Conservation (phyloP, 495 filamentous ascomycete genomes). For the Venustampulla echinocandica region DNA sequence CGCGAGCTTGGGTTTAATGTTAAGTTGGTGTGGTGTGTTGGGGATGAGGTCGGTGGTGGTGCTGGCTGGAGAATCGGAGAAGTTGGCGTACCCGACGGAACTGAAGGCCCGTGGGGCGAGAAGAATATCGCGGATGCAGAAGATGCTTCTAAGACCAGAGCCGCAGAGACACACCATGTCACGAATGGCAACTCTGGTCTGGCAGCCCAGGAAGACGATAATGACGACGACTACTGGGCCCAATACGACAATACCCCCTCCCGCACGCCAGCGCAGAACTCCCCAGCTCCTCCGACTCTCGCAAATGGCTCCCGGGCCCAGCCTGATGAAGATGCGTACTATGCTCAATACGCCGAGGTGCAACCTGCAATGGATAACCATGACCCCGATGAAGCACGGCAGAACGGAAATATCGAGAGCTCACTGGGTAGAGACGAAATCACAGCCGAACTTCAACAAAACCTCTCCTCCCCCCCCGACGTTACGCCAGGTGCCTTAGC, state of each 20-base stretch:
- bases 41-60: conserved; percentile 56
- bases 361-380: conserved; percentile 88
- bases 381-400: conserved; percentile 58
- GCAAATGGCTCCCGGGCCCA: conserved; percentile 69
- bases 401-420: conserved; percentile 18
- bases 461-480: conserved; percentile 9
- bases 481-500: conserved; percentile 4
- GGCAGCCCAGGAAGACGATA: conserved; percentile 47
- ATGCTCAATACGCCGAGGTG: conserved; percentile 76
- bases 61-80: conserved; percentile 82
- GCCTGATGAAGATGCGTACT: conserved; percentile 65
- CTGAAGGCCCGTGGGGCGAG: conserved; percentile 23
- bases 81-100: conserved; percentile 50
- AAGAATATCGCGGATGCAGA: conserved; percentile 36
- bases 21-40: conserved; percentile 41
- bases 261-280: conserved; percentile 61
- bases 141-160: conserved; percentile 27
- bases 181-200: conserved; percentile 16
- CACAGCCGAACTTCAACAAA: conserved; percentile 4
- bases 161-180: background rate
- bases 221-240: conserved; percentile 92
- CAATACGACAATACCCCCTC: conserved; percentile 82
- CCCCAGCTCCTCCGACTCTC: conserved; percentile 36
- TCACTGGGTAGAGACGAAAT: conserved; percentile 17
- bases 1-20: conserved; percentile 46